A percentile compares a stretch with the other conserved stretches of the same genome.
Conservation (phyloP, 1,284 basidiomycete genomes). For the Crucibulum parvulum region DNA sequence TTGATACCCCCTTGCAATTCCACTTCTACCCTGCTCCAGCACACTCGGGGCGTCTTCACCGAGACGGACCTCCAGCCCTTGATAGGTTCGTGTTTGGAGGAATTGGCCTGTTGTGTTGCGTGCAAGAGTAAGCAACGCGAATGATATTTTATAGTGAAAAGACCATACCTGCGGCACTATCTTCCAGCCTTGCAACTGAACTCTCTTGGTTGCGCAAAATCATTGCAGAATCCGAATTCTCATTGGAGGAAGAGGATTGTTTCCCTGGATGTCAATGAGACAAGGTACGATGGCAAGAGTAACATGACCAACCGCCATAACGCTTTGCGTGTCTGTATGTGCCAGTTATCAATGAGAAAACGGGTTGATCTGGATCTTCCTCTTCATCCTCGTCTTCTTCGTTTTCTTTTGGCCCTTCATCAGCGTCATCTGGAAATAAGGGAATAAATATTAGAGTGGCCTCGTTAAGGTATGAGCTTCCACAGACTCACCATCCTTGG, state of each 20-base stretch:
- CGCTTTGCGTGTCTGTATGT: constrained; percentile 82
- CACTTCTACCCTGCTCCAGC: constrained; percentile 89
- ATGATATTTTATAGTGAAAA: not conserved
- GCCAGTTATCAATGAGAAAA: constrained; percentile 90
- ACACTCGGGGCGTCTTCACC: constrained; percentile 84
- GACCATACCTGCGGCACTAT: constrained; percentile 75
- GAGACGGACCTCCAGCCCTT: constrained; percentile 82
- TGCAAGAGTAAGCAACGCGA: not conserved
- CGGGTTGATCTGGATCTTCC: constrained; percentile 69
- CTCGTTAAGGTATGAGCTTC: not conserved
- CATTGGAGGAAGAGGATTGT: constrained; percentile 10
- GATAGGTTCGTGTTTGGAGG: constrained; percentile 76
- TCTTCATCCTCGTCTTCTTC: constrained; percentile 39
- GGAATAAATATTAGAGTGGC: constrained; percentile 2
- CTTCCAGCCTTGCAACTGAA: constrained; percentile 58
- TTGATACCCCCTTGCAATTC: constrained; percentile 88
- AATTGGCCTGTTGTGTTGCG: constrained; percentile 58
- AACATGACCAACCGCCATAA: constrained; percentile 53
- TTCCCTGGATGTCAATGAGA: not conserved
- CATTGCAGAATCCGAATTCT: constrained; percentile 43
- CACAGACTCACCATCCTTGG: not conserved
- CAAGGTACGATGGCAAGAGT: constrained; percentile 1
- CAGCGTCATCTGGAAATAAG: not conserved
- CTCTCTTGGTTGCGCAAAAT: constrained; percentile 71
- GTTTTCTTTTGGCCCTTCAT: not conserved